phyloP scores from a whole-genome alignment of 257 asterid genomes.

The Knoxia roxburghii region DNA sequence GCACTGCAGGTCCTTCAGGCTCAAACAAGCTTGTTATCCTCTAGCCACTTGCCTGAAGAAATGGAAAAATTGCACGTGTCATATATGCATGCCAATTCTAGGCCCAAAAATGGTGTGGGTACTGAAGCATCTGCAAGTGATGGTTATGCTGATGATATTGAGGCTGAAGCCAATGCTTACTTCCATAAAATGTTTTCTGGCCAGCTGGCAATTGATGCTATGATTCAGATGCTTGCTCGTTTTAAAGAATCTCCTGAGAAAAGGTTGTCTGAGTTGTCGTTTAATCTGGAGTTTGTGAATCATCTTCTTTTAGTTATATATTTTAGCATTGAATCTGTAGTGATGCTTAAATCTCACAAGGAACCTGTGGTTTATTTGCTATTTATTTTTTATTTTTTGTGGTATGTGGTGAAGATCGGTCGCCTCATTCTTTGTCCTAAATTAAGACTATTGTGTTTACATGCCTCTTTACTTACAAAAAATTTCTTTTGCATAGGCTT shows the following conservation, averaged over 20 bases:
- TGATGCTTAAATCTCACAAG: neutral
- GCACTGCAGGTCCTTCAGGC: slow-evolving; percentile 71
- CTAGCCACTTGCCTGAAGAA: slow-evolving; percentile 62
- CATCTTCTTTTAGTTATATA: neutral
- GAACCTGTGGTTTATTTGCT: neutral
- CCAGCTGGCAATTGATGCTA: slow-evolving; percentile 58
- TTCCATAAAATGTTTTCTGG: slow-evolving; percentile 91
- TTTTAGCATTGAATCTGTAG: neutral
- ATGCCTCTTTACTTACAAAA: neutral
- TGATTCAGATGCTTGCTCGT: slow-evolving; percentile 77
- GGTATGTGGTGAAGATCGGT: neutral
- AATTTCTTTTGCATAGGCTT: neutral
- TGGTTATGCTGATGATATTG: slow-evolving; percentile 67
- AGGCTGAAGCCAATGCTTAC: slow-evolving; percentile 70
- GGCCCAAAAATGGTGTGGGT: slow-evolving; percentile 43
- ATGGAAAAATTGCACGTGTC: slow-evolving; percentile 57
- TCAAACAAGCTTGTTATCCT: slow-evolving; percentile 49
- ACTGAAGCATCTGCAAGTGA: slow-evolving; percentile 52
- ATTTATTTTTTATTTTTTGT: neutral
- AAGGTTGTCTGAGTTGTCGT: slow-evolving; percentile 39
- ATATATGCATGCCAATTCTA: slow-evolving; percentile 47
- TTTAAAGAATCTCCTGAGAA: slow-evolving; percentile 74
- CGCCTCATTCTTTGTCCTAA: neutral
- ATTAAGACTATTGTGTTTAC: neutral
- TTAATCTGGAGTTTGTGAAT: slow-evolving; percentile 1